Conservation (phyloP, 306 rosid species). For the Corylus avellana region DNA sequence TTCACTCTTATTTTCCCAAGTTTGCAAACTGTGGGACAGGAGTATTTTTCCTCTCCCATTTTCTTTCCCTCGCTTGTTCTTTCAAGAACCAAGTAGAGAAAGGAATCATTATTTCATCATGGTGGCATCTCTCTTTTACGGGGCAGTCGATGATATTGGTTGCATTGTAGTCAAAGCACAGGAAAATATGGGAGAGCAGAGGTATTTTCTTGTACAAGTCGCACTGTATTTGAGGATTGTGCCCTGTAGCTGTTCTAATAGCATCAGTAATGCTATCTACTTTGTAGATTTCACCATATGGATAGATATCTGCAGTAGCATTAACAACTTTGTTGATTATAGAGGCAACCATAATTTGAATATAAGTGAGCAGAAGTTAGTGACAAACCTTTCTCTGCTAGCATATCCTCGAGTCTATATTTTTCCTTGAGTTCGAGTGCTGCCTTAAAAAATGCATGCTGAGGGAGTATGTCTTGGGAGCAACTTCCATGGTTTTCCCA, state of each 20-base stretch:
- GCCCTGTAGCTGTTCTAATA: constrained; percentile 21
- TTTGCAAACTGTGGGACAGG: neutral
- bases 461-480: constrained; percentile 9
- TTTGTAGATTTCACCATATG: constrained; percentile 26
- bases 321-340: neutral
- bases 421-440: constrained; percentile 23
- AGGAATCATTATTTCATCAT: constrained; percentile 17
- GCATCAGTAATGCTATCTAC: constrained; percentile 11
- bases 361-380: neutral
- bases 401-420: constrained; percentile 13
- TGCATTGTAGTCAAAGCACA: constrained; percentile 26
- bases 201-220: constrained; percentile 18
- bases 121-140: constrained; percentile 10
- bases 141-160: constrained; percentile 27
- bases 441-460: constrained; percentile 25
- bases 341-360: neutral
- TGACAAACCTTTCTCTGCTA: constrained; percentile 20
- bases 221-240: constrained; percentile 25
- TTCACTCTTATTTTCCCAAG: neutral
- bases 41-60: neutral
- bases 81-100: neutral
- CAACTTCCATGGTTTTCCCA: constrained; percentile 33
- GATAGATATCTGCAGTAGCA: constrained; percentile 14
- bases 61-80: neutral
- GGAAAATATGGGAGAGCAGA: constrained; percentile 27